These are phyloP conservation scores for Hypoxylon sp. DNA, from an alignment of 2,329 filamentous ascomycete genomes.

Conservation along the genomic window DNA sequence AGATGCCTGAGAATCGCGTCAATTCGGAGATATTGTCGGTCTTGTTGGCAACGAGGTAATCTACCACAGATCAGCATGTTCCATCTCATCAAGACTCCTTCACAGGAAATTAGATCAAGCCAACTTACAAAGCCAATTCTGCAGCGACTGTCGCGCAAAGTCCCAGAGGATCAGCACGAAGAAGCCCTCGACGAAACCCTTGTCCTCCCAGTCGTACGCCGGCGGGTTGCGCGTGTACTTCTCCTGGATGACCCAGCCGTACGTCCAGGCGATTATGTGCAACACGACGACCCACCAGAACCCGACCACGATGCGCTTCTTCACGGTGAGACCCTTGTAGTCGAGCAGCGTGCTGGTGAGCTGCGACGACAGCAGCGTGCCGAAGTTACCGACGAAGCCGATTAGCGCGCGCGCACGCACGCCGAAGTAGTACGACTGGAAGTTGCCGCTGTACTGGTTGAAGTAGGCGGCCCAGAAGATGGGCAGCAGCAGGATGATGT, in stretches of 20 bases:
- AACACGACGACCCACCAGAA: constrained; percentile 63
- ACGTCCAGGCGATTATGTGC: constrained; percentile 66
- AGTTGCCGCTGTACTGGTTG: constrained; percentile 65
- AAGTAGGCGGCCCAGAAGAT: constrained; percentile 77
- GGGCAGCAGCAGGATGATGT: constrained; percentile 78
- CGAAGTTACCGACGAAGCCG: constrained; percentile 77
- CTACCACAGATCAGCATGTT: constrained; percentile 13
- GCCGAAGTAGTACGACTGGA: constrained; percentile 75
- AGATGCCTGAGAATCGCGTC: constrained; percentile 58
- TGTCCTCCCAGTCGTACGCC: constrained; percentile 75
- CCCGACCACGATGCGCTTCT: constrained; percentile 61
- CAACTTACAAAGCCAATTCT: constrained; percentile 65
- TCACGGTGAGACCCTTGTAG: constrained; percentile 44
- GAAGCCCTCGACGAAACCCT: constrained; percentile 76
- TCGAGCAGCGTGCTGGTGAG: constrained; percentile 56
- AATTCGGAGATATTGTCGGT: constrained; percentile 70
- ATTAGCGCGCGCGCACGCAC: constrained; percentile 78
- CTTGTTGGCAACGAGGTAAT: constrained; percentile 68
- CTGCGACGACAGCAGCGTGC: constrained; percentile 76
- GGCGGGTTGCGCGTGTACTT: constrained; percentile 66
- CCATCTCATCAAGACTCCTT: neutral
- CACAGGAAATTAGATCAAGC: too few species aligned
- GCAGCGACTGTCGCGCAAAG: constrained; percentile 66
- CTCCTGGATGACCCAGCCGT: constrained; percentile 67
- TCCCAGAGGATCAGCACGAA: constrained; percentile 76